phyloP scores from a whole-genome alignment of 2,329 filamentous ascomycete species.

The Phyllosticta citribraziliensis region DNA sequence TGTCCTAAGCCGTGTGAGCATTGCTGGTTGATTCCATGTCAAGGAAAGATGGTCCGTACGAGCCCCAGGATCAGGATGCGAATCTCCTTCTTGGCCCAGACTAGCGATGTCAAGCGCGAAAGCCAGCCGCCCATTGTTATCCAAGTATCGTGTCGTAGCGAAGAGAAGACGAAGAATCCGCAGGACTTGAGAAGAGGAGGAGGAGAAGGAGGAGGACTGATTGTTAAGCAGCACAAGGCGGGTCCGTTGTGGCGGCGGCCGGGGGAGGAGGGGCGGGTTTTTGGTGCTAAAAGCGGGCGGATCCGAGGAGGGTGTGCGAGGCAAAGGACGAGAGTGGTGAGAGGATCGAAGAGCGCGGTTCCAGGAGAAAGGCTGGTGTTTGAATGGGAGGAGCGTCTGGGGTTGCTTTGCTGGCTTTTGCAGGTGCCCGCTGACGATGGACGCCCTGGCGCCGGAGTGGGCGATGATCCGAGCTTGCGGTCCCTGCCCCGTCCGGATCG shows the following conservation, averaged over 20 bases:
- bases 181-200: neutral
- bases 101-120: slow-evolving; percentile 54
- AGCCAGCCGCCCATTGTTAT: slow-evolving; percentile 46
- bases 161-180: neutral
- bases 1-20: slow-evolving; percentile 54
- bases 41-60: slow-evolving; percentile 45
- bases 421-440: neutral
- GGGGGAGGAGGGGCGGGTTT: slow-evolving; percentile 4
- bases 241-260: slow-evolving; percentile 2
- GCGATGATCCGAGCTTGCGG: neutral
- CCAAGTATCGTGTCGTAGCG: neutral
- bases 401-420: slow-evolving; percentile 10
- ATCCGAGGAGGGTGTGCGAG: neutral
- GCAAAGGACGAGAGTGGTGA: slow-evolving; percentile 1
- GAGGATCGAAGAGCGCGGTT: neutral
- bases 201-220: neutral
- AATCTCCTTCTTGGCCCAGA: slow-evolving; percentile 96
- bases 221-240: slow-evolving; percentile 2
- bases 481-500: neutral
- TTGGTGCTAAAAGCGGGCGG: neutral
- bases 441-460: neutral
- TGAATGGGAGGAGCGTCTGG: neutral
- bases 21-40: neutral
- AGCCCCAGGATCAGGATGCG: slow-evolving; percentile 89
- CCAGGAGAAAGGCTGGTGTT: neutral